Percentiles rank a stretch among this genome's conserved stretches.
Conservation (phyloP, 148 eudicot species). For the Spergularia bocconei region DNA sequence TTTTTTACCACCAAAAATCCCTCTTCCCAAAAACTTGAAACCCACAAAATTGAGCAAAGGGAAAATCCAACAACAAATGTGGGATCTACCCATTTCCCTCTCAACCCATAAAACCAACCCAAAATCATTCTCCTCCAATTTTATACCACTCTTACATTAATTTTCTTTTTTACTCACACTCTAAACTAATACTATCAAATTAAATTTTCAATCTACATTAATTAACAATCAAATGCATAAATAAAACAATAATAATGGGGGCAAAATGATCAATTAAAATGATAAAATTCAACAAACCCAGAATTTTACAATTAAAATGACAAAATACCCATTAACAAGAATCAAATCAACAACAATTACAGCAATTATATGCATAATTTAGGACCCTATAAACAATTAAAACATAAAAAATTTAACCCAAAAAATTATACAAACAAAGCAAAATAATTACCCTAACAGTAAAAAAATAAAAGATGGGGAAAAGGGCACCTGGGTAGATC, state of each 20-base stretch:
- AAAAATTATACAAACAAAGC: background rate
- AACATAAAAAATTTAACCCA: background rate
- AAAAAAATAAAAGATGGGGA: background rate
- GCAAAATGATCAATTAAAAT: background rate
- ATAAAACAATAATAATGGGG: background rate
- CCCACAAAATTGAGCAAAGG: background rate
- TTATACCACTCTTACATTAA: no score
- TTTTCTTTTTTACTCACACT: no score
- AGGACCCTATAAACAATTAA: background rate
- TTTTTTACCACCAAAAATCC: background rate
- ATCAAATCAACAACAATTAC: background rate
- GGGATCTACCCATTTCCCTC: background rate
- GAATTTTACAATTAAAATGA: background rate
- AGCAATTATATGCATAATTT: conserved; percentile 4
- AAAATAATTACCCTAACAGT: background rate
- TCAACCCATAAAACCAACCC: background rate
- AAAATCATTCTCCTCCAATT: background rate
- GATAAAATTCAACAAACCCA: background rate
- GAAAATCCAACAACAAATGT: background rate
- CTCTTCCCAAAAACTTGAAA: background rate
- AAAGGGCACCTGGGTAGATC: conserved; percentile 31
- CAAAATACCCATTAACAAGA: background rate
- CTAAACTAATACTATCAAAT: no score
- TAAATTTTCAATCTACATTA: no score
- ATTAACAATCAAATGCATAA: background rate